Evolutionary conservation across 2,329 filamentous ascomycete species (phyloP), one percentile per base, ranked within the genome.

Genomic region (Alternaria sp.): DNA sequence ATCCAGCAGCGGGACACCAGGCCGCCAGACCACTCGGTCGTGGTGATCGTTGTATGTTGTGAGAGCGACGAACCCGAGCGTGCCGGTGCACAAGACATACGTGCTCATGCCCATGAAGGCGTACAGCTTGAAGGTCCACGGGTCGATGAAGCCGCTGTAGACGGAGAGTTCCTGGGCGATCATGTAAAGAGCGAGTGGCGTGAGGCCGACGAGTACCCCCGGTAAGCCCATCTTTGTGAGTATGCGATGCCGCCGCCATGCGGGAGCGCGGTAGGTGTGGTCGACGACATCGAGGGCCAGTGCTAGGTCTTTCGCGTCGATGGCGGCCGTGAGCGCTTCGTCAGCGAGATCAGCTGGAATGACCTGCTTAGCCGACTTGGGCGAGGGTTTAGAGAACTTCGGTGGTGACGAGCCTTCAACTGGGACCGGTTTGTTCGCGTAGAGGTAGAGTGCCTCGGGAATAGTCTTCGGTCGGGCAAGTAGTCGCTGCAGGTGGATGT

Each of bases 11-110:
- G 92, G 91, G 32, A 93, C 90, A 11, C 96, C 96, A 0, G 89
- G 88, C 9, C 91, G 86, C 96, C 96, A 99, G 3, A 93, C 94
- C 6, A 98, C 93, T 19, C 96, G 89, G 74, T 91, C 90, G 92
- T 97, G 97, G 80, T 98, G 93, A 78, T 98, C 94, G 80, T 97
- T 97, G 64, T 90, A 86, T 32, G 95, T 97, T 25, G 93, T 90
- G 62, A 96, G 84, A 9, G 95, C 93, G 40, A 98, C 88, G 45
- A 96, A 82, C 3, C 95, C 96, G 57, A 98, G 87, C 10, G 90
- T 93, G 5, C 88, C 90, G 5, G 93, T 93, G 67, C 93, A 92
- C 19, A 89, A 87, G 45, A 96, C 85, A 78, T 98, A 99, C 7
- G 93, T 91, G 65, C 95, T 82, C 54, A 96, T 91, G 12, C 92